These are phyloP conservation scores for Irpex sp. DNA, from an alignment of 1,284 basidiomycete species.

Conservation along the genomic window DNA sequence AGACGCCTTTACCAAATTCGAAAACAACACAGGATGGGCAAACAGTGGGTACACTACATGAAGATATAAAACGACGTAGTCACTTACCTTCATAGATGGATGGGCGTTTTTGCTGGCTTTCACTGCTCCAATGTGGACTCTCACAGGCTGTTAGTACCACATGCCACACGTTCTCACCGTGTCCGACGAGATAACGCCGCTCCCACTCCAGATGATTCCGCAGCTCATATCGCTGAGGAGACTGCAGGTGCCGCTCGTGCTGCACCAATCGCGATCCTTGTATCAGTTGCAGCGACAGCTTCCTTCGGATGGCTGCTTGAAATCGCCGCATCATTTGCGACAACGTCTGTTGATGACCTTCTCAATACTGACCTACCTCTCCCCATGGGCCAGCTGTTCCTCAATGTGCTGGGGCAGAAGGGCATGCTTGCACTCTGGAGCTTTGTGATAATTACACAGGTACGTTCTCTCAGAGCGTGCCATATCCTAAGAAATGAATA, in stretches of 20 bases:
- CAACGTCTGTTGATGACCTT: slow-evolving; percentile 51
- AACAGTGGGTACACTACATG: slow-evolving; percentile 37
- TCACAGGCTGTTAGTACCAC: slow-evolving; percentile 59
- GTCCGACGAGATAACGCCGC: not conserved
- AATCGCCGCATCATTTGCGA: slow-evolving; percentile 65
- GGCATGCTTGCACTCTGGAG: slow-evolving; percentile 74
- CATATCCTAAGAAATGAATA: not conserved
- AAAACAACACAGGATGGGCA: slow-evolving; percentile 70
- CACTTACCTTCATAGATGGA: slow-evolving; percentile 39
- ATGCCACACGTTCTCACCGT: not conserved
- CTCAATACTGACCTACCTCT: slow-evolving; percentile 50
- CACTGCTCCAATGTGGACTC: slow-evolving; percentile 74
- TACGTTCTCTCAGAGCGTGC: slow-evolving; percentile 20
- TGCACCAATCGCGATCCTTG: slow-evolving; percentile 75
- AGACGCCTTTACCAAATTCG: slow-evolving; percentile 65
- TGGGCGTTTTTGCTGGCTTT: slow-evolving; percentile 75
- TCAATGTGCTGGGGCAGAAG: slow-evolving; percentile 59
- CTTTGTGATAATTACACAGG: slow-evolving; percentile 68
- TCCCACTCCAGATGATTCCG: slow-evolving; percentile 57
- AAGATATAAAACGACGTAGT: not conserved
- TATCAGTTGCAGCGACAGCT: slow-evolving; percentile 58
- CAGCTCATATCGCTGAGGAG: slow-evolving; percentile 78
- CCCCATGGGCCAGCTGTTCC: slow-evolving; percentile 70
- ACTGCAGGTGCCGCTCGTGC: slow-evolving; percentile 61
- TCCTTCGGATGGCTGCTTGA: slow-evolving; percentile 60